Base-by-base conservation (phyloP, 1,284 basidiomycete genomes). In the Cryptococcus sp. region DNA sequence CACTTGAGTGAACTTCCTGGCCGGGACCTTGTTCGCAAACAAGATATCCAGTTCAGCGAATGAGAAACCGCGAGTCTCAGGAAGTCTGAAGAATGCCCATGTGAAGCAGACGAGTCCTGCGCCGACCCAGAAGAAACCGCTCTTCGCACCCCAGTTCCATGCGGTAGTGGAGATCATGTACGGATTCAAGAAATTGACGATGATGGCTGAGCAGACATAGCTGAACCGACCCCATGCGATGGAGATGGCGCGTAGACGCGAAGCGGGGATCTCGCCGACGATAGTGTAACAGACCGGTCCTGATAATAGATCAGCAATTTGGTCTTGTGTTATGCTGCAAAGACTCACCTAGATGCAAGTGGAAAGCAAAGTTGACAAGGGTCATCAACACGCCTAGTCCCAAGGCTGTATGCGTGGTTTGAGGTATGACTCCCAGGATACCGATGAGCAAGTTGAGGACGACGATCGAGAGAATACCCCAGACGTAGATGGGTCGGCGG, bases 191-290 rank as follows among this genome's bases (percentile, higher is more conserved):
- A 55, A 42, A 38, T 39, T 47, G 54, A 40, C 17, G 39, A 56
- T 39, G 47, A 56, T 49, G 19, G 39, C 77, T 60, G 70, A 70
- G 44, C 80, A 64, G 60, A 79, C 76, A 73, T 81, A 82, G 15
- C 68, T 57, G 59, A 75, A 77, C n/a, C 54, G 45, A 50, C 48
- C 54, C 10, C 81, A 70, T 0, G 76, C 80, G 61, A 81, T 74
- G 6, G 80, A 75, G 62, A 80, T 80, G 31, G 74, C 70, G 35
- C 80, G 73, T 8, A 81, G 72, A 23, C 79, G 75, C 11, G 78
- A 80, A n/a, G 74, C 74, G 0, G 74, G 68, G 23, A 81, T 66
- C 58, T 81, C 80, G n/a, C 75, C 74, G 47, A 80, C 79, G 55
- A 80, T 58, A 25, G 74, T 73, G 70, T 80, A 80, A 68, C 77